phyloP scores from a whole-genome alignment of 2,329 filamentous ascomycete genomes.

The Hortaea sp. region DNA sequence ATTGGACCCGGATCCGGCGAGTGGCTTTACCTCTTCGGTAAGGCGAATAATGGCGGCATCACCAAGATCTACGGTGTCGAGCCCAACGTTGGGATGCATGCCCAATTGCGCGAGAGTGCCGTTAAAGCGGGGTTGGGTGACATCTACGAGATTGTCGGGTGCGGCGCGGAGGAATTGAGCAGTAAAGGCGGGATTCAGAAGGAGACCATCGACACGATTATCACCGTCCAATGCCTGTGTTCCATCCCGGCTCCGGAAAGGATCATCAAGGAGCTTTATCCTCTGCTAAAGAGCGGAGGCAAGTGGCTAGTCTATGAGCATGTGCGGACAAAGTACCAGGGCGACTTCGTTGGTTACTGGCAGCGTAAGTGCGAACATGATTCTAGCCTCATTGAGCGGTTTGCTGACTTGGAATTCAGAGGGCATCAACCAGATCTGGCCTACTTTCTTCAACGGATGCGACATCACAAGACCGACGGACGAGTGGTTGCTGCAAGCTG shows the following conservation, averaged over 20 bases:
- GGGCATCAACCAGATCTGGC: slow-evolving; percentile 25
- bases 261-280: slow-evolving; percentile 47
- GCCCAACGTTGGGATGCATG: slow-evolving; percentile 48
- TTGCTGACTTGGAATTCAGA: slow-evolving; percentile 10
- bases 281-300: slow-evolving; percentile 50
- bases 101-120: slow-evolving; percentile 38
- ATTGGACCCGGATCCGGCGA: slow-evolving; percentile 52
- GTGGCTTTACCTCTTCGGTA: slow-evolving; percentile 47
- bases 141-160: slow-evolving; percentile 52
- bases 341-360: slow-evolving; percentile 25
- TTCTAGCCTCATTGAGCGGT: not conserved
- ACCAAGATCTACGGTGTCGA: slow-evolving; percentile 52
- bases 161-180: slow-evolving; percentile 51
- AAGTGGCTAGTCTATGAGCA: slow-evolving; percentile 57
- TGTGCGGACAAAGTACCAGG: slow-evolving; percentile 32
- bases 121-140: slow-evolving; percentile 43
- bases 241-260: slow-evolving; percentile 51
- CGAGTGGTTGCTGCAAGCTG: slow-evolving; percentile 24
- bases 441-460: slow-evolving; percentile 26
- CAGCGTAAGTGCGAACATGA: slow-evolving; percentile 15
- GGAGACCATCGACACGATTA: slow-evolving; percentile 48
- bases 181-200: slow-evolving; percentile 36
- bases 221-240: slow-evolving; percentile 53
- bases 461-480: slow-evolving; percentile 26
- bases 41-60: slow-evolving; percentile 20